These are phyloP conservation scores for Trichocladium uniseriatum DNA, from an alignment of 495 filamentous ascomycete genomes.

Conservation along the genomic window DNA sequence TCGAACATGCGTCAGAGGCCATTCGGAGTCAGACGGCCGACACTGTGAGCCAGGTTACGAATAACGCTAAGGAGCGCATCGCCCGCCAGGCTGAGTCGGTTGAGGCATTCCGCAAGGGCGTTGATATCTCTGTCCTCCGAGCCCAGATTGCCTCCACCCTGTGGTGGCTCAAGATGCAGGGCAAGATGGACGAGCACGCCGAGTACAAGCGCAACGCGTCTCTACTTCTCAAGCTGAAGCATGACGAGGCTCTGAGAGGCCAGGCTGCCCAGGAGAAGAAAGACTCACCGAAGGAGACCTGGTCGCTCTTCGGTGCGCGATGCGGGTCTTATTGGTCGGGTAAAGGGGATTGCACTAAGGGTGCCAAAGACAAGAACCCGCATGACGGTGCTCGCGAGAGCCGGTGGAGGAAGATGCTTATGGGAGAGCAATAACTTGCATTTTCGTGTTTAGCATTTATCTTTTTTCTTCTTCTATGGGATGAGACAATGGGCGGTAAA, in stretches of 20 bases:
- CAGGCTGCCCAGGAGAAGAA: background rate
- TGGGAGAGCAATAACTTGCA: background rate
- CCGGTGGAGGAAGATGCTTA: slow-evolving; percentile 18
- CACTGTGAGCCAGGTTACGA: slow-evolving; percentile 17
- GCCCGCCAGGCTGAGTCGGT: slow-evolving; percentile 16
- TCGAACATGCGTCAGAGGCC: slow-evolving; percentile 22
- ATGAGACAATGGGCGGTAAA: background rate
- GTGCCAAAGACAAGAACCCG: background rate
- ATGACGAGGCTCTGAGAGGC: slow-evolving; percentile 9
- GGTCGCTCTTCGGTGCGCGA: background rate
- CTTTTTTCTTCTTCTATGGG: background rate
- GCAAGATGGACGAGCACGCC: slow-evolving; percentile 32
- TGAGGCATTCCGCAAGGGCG: slow-evolving; percentile 23
- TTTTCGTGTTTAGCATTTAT: background rate
- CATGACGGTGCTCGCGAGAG: background rate
- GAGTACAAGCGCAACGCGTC: slow-evolving; percentile 35
- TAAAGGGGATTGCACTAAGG: background rate
- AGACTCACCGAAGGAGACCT: background rate
- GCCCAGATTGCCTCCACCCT: slow-evolving; percentile 38
- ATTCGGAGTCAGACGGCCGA: slow-evolving; percentile 15
- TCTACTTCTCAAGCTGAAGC: slow-evolving; percentile 24
- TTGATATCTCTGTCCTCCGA: slow-evolving; percentile 28
- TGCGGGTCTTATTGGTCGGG: background rate
- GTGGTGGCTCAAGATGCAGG: slow-evolving; percentile 38
- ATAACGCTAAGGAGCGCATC: slow-evolving; percentile 15